Conservation (phyloP, 768 basidiomycete genomes). For the Holtermannia corniformis region DNA sequence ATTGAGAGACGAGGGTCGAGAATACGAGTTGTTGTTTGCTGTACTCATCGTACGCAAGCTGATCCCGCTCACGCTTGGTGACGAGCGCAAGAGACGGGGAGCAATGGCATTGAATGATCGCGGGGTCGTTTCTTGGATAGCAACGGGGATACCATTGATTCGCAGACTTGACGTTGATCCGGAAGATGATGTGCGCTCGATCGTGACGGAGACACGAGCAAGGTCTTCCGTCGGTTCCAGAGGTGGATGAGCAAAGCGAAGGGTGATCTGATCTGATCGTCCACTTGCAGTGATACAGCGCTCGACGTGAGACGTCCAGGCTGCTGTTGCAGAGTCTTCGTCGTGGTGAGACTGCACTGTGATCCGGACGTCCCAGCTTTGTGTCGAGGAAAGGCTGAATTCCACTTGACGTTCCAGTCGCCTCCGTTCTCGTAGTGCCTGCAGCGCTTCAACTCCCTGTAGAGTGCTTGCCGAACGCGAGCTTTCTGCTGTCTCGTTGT, state of each 20-base stretch:
- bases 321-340: constrained; percentile 25
- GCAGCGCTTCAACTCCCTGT: constrained; percentile 56
- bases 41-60: constrained; percentile 36
- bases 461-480: constrained; percentile 10
- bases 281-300: constrained; percentile 39
- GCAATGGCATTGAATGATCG: not conserved
- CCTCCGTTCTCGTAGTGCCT: constrained; percentile 55
- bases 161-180: constrained; percentile 61
- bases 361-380: constrained; percentile 82
- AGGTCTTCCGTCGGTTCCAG: constrained; percentile 60
- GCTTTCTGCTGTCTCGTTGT: constrained; percentile 29
- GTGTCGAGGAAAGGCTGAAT: constrained; percentile 61
- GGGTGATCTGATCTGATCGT: constrained; percentile 48
- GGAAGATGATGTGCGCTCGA: constrained; percentile 59
- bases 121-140: constrained; percentile 13
- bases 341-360: constrained; percentile 42
- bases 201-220: constrained; percentile 65
- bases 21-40: not conserved
- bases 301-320: constrained; percentile 29
- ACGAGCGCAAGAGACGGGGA: not conserved
- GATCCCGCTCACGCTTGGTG: constrained; percentile 32
- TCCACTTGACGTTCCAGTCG: constrained; percentile 69
- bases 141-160: constrained; percentile 66
- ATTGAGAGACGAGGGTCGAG: not conserved
- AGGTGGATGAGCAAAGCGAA: constrained; percentile 63